Conservation (phyloP, 331 rosid species). For the Acacia pycnantha region DNA sequence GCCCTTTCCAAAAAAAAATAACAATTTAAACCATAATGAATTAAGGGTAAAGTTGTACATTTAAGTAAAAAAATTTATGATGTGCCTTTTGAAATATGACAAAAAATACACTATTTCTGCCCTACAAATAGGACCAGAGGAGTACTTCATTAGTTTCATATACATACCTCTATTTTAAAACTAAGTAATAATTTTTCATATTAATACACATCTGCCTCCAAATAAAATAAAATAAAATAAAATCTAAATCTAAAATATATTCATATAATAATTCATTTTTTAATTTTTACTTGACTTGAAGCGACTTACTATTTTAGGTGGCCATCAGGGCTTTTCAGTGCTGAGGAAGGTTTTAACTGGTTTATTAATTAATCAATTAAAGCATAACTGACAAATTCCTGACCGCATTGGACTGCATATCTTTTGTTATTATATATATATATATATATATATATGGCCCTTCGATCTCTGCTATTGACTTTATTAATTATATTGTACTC, state of each 20-base stretch:
- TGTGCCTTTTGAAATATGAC: too few relatives aligned
- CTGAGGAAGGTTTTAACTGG: constrained; percentile 33
- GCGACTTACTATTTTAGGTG: not conserved
- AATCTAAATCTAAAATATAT: not conserved
- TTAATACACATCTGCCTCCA: not conserved
- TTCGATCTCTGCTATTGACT: not conserved
- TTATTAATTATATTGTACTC: not conserved
- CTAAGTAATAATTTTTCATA: not conserved
- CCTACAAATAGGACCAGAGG: too few relatives aligned
- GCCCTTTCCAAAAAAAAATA: too few relatives aligned
- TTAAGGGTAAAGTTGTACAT: too few relatives aligned
- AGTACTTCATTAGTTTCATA: not conserved
- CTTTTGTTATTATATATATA: not conserved
- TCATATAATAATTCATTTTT: not conserved
- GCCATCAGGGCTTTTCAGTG: constrained; percentile 1
- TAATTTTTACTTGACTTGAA: not conserved
- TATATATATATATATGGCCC: not conserved
- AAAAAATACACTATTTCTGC: too few relatives aligned
- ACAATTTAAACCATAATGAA: too few relatives aligned
- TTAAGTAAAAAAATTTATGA: too few relatives aligned
- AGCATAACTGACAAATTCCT: not conserved
- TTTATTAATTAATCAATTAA: not conserved
- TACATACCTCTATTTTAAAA: not conserved
- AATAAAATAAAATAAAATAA: not conserved
- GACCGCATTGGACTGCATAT: not conserved